A percentile compares a stretch with the other conserved stretches of the same genome.
Conservation (phyloP, 345 rosid species). For the Eucalyptus decipiens region DNA sequence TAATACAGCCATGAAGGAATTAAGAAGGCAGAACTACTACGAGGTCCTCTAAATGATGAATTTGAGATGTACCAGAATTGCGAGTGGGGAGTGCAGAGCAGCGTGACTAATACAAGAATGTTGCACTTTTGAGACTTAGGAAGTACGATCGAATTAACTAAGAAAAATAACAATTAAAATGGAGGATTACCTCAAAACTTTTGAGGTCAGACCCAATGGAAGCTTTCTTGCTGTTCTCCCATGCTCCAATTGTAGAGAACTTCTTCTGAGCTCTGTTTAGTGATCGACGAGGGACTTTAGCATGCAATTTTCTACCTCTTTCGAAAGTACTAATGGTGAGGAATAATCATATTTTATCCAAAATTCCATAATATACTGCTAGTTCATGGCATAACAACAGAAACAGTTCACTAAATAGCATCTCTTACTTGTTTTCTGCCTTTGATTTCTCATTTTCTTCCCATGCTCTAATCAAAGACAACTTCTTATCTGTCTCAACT, state of each 20-base stretch:
- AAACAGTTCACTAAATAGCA: background rate
- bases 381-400: background rate
- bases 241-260: constrained; percentile 25
- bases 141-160: background rate
- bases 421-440: constrained; percentile 67
- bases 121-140: background rate
- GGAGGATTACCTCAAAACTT: constrained; percentile 29
- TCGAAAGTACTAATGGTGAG: background rate
- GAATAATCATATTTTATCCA: background rate
- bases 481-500: constrained; percentile 59
- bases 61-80: background rate
- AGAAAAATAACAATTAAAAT: background rate
- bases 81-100: background rate
- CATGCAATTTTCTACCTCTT: background rate
- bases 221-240: constrained; percentile 61
- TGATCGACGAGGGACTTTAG: background rate
- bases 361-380: background rate
- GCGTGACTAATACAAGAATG: background rate
- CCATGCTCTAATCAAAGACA: constrained; percentile 75
- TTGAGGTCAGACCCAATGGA: constrained; percentile 41
- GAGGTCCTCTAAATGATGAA: background rate
- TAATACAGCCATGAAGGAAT: background rate
- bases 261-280: constrained; percentile 48
- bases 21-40: background rate
- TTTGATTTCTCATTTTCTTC: constrained; percentile 81